Conservation (phyloP, 345 rosid species). For the Pelargonium nanum region DNA sequence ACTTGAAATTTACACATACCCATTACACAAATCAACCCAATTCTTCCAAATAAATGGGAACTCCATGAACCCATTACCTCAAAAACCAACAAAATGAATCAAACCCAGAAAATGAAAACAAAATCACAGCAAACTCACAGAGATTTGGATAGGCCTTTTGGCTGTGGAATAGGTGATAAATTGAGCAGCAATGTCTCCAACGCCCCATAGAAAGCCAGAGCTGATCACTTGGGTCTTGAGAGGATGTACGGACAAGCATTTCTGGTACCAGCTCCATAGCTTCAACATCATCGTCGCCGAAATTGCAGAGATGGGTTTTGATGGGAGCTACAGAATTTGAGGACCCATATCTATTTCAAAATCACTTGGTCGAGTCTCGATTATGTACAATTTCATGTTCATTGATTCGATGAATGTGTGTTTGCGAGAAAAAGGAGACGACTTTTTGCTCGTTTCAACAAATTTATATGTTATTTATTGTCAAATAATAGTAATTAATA, state of each 20-base stretch:
- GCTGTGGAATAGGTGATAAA: constrained; percentile 73
- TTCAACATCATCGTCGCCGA: constrained; percentile 31
- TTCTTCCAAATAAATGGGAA: background rate
- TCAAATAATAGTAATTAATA: too few relatives aligned
- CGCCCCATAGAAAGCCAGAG: constrained; percentile 86
- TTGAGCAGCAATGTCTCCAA: constrained; percentile 83
- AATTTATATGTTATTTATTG: too few relatives aligned
- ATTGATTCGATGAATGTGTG: too few relatives aligned
- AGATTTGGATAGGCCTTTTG: constrained; percentile 27
- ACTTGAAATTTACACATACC: too few relatives aligned
- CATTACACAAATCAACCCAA: background rate
- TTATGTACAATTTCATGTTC: too few relatives aligned
- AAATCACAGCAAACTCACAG: constrained; percentile 15
- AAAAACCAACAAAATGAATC: background rate
- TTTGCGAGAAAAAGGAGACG: too few relatives aligned
- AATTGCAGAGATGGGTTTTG: background rate
- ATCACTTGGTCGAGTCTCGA: too few relatives aligned
- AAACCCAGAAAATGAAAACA: background rate
- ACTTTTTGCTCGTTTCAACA: too few relatives aligned
- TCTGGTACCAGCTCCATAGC: constrained; percentile 87
- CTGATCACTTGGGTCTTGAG: constrained; percentile 80
- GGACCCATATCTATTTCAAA: too few relatives aligned
- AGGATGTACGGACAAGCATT: constrained; percentile 54
- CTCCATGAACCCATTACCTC: background rate
- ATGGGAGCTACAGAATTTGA: background rate